Base-by-base conservation (phyloP, 2,329 filamentous ascomycete species). In the Alternaria triticimaculans region DNA sequence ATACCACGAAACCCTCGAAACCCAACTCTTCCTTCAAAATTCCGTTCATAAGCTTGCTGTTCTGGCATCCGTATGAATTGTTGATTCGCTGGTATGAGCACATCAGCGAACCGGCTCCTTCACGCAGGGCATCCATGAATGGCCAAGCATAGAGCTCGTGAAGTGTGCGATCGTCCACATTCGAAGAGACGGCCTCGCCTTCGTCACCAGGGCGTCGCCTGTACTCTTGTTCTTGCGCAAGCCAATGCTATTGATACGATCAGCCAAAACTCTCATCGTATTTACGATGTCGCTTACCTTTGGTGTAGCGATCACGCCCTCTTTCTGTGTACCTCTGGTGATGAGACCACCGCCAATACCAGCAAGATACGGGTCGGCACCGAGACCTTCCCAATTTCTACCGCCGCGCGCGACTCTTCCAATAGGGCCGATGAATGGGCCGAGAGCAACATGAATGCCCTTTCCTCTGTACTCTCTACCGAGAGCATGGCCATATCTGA, bases 301-400 rank as follows among this genome's bases (percentile, higher is more conserved):
- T 28, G 70, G 69, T 21, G 70, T 72, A 15, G 69, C 62, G 28
- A 71, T 72, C 2, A 75, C 85, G 3, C 87, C 87, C 14, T 82
- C 65, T 21, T 77, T 84, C 68, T 89, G 87, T 50, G 87, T 87
- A 3, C 87, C 87, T 70, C 55, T 58, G 2, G 69, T 86, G 0
- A 87, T 87, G 58, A 84, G 72, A 7, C 82, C 81, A 28, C 80
- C 86, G 2, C 81, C 86, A 60, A 83, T 73, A 3, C 82, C 87
- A 66, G 87, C 85, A 28, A 94, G 84, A 5, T 87, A 87, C 0
- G 91, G 91, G 73, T 94, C 91, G 1, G 69, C 80, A 3, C 90
- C 90, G 68, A 93, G 90, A 0, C 89, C 87, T 75, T 94, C 91
- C 91, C 90, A 93, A 68, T 88, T 91, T 18, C 91, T 85, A 14